Percentiles rank a stretch among this genome's conserved stretches.
Conservation (phyloP, 495 filamentous ascomycete species). For the Margaritispora aquatica region DNA sequence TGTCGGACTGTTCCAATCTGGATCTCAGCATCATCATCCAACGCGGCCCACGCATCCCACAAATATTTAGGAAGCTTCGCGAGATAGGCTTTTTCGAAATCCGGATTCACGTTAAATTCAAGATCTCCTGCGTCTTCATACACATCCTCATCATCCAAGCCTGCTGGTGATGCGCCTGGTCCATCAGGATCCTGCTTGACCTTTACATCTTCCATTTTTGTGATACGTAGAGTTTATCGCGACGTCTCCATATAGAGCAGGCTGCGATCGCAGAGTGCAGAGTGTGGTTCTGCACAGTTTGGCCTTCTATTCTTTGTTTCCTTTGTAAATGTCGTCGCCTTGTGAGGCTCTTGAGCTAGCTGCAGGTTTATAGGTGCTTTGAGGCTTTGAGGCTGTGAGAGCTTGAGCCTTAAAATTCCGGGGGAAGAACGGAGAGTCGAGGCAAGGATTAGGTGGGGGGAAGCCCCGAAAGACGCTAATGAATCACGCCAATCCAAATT, state of each 20-base stretch:
- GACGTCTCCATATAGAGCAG: conserved; percentile 14
- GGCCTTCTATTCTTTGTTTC: conserved; percentile 6
- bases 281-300: neutral
- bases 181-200: conserved; percentile 68
- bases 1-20: conserved; percentile 69
- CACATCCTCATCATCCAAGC: conserved; percentile 65
- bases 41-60: conserved; percentile 58
- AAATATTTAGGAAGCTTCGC: conserved; percentile 71
- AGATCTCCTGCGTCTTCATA: conserved; percentile 88
- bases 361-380: neutral
- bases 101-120: conserved; percentile 52
- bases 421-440: too few species aligned
- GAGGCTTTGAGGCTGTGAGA: neutral
- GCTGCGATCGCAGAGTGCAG: neutral
- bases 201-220: conserved; percentile 36
- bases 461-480: neutral
- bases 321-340: conserved; percentile 5
- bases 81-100: conserved; percentile 53
- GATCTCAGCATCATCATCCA: conserved; percentile 49
- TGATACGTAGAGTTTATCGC: conserved; percentile 2
- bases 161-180: conserved; percentile 45
- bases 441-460: neutral
- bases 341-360: neutral
- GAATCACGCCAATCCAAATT: neutral
- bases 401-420: too few species aligned